These are phyloP conservation scores for Spergularia bocconei DNA, from an alignment of 148 eudicot species.

Conservation along the genomic window DNA sequence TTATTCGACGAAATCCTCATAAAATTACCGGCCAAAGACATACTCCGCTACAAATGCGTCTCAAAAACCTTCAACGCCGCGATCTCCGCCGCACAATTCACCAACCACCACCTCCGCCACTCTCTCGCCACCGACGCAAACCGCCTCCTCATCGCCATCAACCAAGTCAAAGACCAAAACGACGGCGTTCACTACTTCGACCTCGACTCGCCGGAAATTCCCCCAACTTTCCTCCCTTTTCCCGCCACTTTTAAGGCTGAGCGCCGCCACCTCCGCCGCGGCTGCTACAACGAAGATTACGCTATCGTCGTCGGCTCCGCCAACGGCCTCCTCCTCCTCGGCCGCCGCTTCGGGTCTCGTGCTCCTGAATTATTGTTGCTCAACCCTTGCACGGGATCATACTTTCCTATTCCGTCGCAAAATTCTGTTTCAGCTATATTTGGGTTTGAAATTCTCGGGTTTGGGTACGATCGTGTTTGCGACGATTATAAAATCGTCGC, in stretches of 20 bases:
- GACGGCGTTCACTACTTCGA: not conserved
- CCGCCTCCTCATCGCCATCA: not conserved
- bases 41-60: slow-evolving; percentile 14
- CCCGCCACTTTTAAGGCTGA: not conserved
- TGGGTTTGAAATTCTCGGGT: too few relatives aligned
- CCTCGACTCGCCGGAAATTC: not conserved
- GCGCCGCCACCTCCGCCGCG: too few relatives aligned
- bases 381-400: not conserved
- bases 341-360: not conserved
- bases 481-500: not conserved
- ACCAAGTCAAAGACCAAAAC: not conserved
- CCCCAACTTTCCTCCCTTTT: not conserved
- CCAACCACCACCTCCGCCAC: slow-evolving; percentile 2
- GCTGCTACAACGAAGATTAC: not conserved
- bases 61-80: slow-evolving; percentile 4
- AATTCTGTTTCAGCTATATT: too few relatives aligned
- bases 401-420: not conserved
- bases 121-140: not conserved
- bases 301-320: not conserved
- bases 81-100: slow-evolving; percentile 8
- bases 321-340: slow-evolving; percentile 1
- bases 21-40: not conserved
- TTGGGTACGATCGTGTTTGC: not conserved
- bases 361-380: not conserved
- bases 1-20: not conserved